Conservation (phyloP, 306 rosid genomes). For the Senna siamea region DNA sequence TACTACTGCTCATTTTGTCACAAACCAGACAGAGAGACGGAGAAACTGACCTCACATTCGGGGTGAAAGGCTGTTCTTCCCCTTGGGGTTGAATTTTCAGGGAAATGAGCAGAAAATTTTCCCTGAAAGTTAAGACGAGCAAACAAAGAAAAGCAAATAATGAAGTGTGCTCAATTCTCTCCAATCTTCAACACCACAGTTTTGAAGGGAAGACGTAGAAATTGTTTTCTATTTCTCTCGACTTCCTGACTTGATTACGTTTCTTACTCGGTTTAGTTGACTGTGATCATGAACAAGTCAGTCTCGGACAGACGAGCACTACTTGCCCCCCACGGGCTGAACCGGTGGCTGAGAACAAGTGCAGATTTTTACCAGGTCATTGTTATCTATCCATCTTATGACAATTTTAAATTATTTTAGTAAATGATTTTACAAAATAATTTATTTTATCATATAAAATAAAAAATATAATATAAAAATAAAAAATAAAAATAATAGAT, state of each 20-base stretch:
- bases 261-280: slow-evolving; percentile 31
- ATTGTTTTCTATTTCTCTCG: not conserved
- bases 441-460: too few species aligned
- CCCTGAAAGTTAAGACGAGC: not conserved
- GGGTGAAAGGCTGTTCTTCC: slow-evolving; percentile 3
- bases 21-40: slow-evolving; percentile 29
- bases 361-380: too few species aligned
- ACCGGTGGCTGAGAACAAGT: too few species aligned
- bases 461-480: too few species aligned
- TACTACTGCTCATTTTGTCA: slow-evolving; percentile 14
- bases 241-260: too few species aligned
- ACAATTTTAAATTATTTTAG: too few species aligned
- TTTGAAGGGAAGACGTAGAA: not conserved
- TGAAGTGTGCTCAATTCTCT: not conserved
- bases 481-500: too few species aligned
- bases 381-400: too few species aligned
- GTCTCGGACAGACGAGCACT: not conserved
- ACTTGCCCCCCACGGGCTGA: too few species aligned
- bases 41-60: slow-evolving; percentile 42
- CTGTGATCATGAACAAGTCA: not conserved
- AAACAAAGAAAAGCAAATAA: slow-evolving; percentile 2
- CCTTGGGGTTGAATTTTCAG: slow-evolving; percentile 13
- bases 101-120: slow-evolving; percentile 22
- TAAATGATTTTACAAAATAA: too few species aligned
- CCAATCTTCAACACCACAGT: too few species aligned